Evolutionary conservation across 164 flowering plant genomes (phyloP), one percentile per base, ranked within the genome.

Genomic region (Sextonia rubra): DNA sequence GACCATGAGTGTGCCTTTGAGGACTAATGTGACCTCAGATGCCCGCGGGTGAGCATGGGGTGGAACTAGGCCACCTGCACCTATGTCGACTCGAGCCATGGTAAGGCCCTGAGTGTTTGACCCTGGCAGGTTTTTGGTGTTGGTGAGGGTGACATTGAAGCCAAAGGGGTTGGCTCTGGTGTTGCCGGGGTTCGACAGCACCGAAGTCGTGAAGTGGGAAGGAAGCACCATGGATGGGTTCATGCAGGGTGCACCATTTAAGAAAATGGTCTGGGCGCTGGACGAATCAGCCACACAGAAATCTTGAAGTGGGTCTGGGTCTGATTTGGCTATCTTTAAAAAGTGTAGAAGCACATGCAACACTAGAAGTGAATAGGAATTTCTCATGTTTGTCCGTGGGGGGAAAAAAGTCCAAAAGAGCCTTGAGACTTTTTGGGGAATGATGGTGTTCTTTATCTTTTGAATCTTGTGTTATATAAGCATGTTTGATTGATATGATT

Each of bases 21-120:
- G 73, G 73, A 86, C 75, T 11, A 75, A 75, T 66, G 85, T 79
- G 15, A 89, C 86, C 67, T 92, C 92, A 2, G 95, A 85, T 72
- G 92, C 97, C 73, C 97, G 79, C 14, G 97, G 94, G 77, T 90
- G 97, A 15, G 85, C 74, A 72, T 90, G 94, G 6, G 82, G 89
- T 0, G 91, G 89, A 1, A 92, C 86, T 0, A 83, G 64, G 30
- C 91, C 91, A 27, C 71, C 29, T 0, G 75, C 74, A 0, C 78
- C 87, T 0, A 90, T 72, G 72, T 90, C 92, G 0, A 83, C 56
- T 0, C 91, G 87, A 8, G 86, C 90, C 90, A 89, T 77, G 74
- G 83, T 69, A 22, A 91, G 77, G 74, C 95, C 92, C 81, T 83
- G 77, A 1, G 95, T 89, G 84, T 89, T 87, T 44, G 85, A 55